Conservation (phyloP, 2,329 filamentous ascomycete genomes). For the Talaromyces funiculosus region DNA sequence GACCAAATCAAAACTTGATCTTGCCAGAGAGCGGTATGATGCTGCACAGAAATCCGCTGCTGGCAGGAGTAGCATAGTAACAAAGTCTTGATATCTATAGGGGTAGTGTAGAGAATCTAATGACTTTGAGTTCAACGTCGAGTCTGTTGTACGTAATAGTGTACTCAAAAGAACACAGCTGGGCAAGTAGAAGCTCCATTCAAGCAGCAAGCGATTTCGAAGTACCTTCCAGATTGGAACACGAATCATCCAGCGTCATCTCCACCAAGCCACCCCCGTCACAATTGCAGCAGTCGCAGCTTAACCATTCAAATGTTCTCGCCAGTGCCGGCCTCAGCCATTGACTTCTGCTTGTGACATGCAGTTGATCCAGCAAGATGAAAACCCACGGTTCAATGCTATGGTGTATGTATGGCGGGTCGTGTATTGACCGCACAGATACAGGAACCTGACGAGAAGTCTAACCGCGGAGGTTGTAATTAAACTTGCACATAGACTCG, state of each 20-base stretch:
- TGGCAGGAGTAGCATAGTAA: background rate
- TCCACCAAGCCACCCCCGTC: background rate
- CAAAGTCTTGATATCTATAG: slow-evolving; percentile 3
- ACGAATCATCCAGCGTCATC: background rate
- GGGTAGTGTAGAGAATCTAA: background rate
- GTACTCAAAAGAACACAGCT: too few relatives aligned
- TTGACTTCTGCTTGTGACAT: too few relatives aligned
- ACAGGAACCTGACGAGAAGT: too few relatives aligned
- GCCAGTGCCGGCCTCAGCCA: too few relatives aligned
- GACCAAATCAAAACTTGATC: slow-evolving; percentile 50
- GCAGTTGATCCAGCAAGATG: too few relatives aligned
- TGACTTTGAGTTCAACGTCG: background rate
- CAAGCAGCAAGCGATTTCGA: background rate
- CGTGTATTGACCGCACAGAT: too few relatives aligned
- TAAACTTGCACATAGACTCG: background rate
- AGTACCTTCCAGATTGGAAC: background rate
- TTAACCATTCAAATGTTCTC: too few relatives aligned
- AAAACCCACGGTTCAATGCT: too few relatives aligned
- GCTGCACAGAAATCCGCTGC: slow-evolving; percentile 22
- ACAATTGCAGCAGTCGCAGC: background rate
- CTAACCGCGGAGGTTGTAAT: too few relatives aligned
- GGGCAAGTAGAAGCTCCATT: background rate
- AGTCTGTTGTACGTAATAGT: background rate
- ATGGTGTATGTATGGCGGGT: too few relatives aligned
- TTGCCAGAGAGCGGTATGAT: slow-evolving; percentile 54